These are phyloP conservation scores for rapeseed (Brassica napus) DNA, from an alignment of 345 rosid species.

Conservation along the genomic window Da-Ae NC_063446.1:27680501-27681000, in stretches of 20 bases:
- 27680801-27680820: conserved; percentile 76
- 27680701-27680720: too few relatives aligned
- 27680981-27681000: conserved; percentile 39
- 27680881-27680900: conserved; percentile 57
- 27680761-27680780: too few relatives aligned
- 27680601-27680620: conserved; percentile 96
- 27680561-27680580: conserved; percentile 65
- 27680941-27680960: not conserved
- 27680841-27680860: conserved; percentile 97
- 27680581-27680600: conserved; percentile 95
- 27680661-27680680: conserved; percentile 63
- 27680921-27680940: not conserved
- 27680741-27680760: too few relatives aligned
- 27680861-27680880: conserved; percentile 80
- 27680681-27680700: conserved; percentile 67
- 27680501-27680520: conserved; percentile 88
- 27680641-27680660: conserved; percentile 84
- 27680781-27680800: too few relatives aligned
- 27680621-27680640: conserved; percentile 85
- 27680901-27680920: not conserved
- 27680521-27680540: conserved; percentile 94
- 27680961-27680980: not conserved
- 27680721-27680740: too few relatives aligned
- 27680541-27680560: conserved; percentile 73
- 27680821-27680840: conserved; percentile 91